phyloP scores from a whole-genome alignment of 164 flowering plant genomes.

The Echeveria elegans region DNA sequence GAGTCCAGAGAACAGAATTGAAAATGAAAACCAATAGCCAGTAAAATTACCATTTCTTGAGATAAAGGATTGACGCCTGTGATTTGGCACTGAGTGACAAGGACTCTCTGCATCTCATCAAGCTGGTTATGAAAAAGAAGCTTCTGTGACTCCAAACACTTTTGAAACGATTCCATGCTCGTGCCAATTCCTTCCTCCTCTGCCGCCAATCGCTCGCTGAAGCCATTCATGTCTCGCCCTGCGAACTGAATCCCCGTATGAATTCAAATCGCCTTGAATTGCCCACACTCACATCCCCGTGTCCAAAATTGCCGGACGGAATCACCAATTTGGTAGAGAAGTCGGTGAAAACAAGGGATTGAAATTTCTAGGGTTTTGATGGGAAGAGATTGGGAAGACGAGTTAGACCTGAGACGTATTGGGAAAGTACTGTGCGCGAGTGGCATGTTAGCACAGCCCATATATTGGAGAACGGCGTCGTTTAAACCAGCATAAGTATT shows the following conservation, averaged over 20 bases:
- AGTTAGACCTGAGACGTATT: neutral
- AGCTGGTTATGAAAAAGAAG: constrained; percentile 69
- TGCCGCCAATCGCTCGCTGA: constrained; percentile 3
- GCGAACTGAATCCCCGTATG: neutral
- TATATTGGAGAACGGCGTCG: neutral
- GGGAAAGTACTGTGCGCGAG: neutral
- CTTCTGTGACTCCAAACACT: constrained; percentile 52
- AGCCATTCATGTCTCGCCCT: neutral
- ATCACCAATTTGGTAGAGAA: neutral
- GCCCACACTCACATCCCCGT: neutral
- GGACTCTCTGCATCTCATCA: constrained; percentile 59
- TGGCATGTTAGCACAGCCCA: neutral
- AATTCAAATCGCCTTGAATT: neutral
- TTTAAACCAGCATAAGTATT: no score
- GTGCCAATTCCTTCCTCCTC: constrained; percentile 39
- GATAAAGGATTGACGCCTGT: constrained; percentile 96
- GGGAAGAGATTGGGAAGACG: neutral
- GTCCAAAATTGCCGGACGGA: neutral
- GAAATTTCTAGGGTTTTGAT: neutral
- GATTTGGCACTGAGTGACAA: constrained; percentile 71
- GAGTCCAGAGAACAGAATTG: no score
- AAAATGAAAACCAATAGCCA: no score
- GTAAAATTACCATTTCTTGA: constrained; percentile 78
- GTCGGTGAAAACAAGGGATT: neutral
- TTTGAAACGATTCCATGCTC: constrained; percentile 41